Evolutionary conservation across 2,329 filamentous ascomycete species (phyloP).

Genomic region (Seiridium cupressi): DNA sequence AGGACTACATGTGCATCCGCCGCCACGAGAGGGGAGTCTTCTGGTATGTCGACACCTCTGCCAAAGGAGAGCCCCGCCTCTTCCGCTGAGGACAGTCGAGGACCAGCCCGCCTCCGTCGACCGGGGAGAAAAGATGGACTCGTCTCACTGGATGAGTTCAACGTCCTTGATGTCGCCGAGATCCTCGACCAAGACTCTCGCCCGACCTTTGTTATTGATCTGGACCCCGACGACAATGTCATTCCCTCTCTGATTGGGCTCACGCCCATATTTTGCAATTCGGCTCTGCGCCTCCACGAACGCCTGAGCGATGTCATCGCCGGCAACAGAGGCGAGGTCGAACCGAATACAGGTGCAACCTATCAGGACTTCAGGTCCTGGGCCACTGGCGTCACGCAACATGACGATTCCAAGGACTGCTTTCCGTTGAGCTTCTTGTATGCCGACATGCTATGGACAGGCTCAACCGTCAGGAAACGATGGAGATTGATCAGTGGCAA

Average conservation of each 20-base stretch:
- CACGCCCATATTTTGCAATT: slow-evolving; percentile 33
- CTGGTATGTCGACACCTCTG: too few species aligned
- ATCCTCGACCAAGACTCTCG: slow-evolving; percentile 34
- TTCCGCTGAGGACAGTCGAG: too few species aligned
- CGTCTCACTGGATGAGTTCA: slow-evolving; percentile 17
- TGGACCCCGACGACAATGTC: slow-evolving; percentile 31
- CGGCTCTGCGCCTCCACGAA: slow-evolving; percentile 31
- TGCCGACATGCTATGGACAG: slow-evolving; percentile 34
- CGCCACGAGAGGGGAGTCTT: too few species aligned
- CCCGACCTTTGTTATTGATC: slow-evolving; percentile 35
- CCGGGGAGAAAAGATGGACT: background rate
- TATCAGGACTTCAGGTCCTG: slow-evolving; percentile 38
- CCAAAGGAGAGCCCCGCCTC: too few species aligned
- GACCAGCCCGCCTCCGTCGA: background rate
- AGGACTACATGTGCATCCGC: too few species aligned
- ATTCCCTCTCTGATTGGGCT: slow-evolving; percentile 18
- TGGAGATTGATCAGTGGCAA: slow-evolving; percentile 42
- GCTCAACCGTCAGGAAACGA: slow-evolving; percentile 33
- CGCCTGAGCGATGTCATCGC: slow-evolving; percentile 27
- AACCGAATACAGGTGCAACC: slow-evolving; percentile 1
- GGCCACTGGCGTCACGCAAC: slow-evolving; percentile 38
- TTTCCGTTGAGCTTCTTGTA: slow-evolving; percentile 39
- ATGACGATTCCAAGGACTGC: slow-evolving; percentile 42
- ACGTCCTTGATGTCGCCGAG: slow-evolving; percentile 22
- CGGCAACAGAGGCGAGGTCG: background rate